Percentiles rank a stretch among this genome's conserved stretches.
phyloP scores from a whole-genome alignment of 129 eudicot species.

The Escallonia rubra region DNA sequence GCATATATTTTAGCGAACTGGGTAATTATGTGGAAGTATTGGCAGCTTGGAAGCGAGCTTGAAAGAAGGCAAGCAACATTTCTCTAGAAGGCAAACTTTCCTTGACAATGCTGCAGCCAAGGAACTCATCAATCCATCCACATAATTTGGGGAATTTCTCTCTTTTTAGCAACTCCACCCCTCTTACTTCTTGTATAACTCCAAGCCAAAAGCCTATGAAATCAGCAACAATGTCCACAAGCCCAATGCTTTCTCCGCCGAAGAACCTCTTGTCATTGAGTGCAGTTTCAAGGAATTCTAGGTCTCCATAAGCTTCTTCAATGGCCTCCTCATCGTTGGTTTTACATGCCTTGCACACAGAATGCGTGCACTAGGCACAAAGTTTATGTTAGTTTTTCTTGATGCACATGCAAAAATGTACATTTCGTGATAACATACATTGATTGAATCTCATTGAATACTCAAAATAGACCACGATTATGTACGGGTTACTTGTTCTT shows the following conservation, averaged over 20 bases:
- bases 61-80: background rate
- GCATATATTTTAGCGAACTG: no score
- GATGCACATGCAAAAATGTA: background rate
- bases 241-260: constrained; percentile 27
- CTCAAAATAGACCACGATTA: no score
- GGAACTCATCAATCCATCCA: constrained; percentile 8
- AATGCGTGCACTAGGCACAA: constrained; percentile 8
- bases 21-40: no score
- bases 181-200: constrained; percentile 13
- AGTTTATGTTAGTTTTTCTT: background rate
- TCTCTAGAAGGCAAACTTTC: constrained; percentile 14
- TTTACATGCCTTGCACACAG: constrained; percentile 20
- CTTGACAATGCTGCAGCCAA: constrained; percentile 1
- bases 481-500: no score
- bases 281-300: constrained; percentile 14
- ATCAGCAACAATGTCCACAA: constrained; percentile 18
- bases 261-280: constrained; percentile 28
- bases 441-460: no score
- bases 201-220: constrained; percentile 18
- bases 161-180: constrained; percentile 4
- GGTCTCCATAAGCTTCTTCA: constrained; percentile 11
- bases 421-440: no score
- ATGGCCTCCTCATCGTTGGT: constrained; percentile 13
- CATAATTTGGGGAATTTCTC: no score
- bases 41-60: no score